Conservation (phyloP, 441 rosid genomes). For the Arabidopsis hybrid region DNA sequence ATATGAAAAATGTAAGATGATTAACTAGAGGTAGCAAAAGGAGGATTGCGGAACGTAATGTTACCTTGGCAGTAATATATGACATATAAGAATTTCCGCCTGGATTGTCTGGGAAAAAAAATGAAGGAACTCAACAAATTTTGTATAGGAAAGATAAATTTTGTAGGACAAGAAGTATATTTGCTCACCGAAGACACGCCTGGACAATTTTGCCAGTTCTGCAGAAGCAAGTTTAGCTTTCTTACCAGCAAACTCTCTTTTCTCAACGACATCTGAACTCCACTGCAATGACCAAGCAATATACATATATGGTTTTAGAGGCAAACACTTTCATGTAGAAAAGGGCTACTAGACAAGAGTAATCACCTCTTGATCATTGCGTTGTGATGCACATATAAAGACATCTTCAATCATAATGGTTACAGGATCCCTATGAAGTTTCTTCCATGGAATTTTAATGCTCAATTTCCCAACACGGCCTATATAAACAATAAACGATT, state of each 20-base stretch:
- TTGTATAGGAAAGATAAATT: neutral
- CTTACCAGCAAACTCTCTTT: conserved; percentile 86
- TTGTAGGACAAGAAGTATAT: neutral
- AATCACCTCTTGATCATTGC: conserved; percentile 81
- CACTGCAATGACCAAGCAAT: conserved; percentile 52
- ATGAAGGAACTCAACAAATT: conserved; percentile 20
- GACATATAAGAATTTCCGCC: conserved; percentile 81
- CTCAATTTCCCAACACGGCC: conserved; percentile 84
- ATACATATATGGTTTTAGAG: neutral
- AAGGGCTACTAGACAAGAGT: neutral
- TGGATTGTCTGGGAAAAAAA: conserved; percentile 65
- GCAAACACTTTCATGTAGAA: neutral
- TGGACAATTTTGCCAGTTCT: conserved; percentile 83
- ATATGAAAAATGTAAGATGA: conserved; percentile 25
- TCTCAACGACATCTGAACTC: conserved; percentile 80
- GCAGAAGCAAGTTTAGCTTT: conserved; percentile 95
- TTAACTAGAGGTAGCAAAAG: conserved; percentile 15
- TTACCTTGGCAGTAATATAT: conserved; percentile 87
- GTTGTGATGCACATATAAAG: conserved; percentile 67
- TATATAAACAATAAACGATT: conserved; percentile 19
- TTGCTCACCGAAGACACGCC: conserved; percentile 70
- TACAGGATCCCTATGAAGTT: conserved; percentile 77
- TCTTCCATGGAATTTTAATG: conserved; percentile 87
- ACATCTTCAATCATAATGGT: conserved; percentile 83
- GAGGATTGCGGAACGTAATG: conserved; percentile 1